Evolutionary conservation across 352 stramenopile genomes (phyloP).

Genomic region (Globisporangium ultimum): DNA sequence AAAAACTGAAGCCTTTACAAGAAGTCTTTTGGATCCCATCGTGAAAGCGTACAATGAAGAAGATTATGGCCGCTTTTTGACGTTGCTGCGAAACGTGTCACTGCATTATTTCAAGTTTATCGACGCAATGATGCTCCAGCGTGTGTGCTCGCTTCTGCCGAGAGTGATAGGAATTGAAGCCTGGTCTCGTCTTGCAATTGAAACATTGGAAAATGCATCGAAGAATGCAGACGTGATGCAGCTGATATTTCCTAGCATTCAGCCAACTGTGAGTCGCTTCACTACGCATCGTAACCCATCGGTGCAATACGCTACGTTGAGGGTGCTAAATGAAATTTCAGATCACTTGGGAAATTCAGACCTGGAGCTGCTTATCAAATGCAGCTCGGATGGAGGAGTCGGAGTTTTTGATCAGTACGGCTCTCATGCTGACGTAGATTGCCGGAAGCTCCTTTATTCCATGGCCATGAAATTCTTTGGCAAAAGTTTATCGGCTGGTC

Average conservation of each 20-base stretch:
- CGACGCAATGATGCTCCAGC: constrained; percentile 68
- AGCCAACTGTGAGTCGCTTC: constrained; percentile 43
- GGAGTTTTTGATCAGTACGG: constrained; percentile 34
- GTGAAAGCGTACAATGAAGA: constrained; percentile 53
- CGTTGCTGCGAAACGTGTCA: constrained; percentile 57
- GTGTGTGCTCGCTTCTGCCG: constrained; percentile 61
- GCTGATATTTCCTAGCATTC: constrained; percentile 47
- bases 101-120: constrained; percentile 53
- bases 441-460: constrained; percentile 37
- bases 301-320: constrained; percentile 47
- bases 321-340: constrained; percentile 35
- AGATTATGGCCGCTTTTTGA: constrained; percentile 64
- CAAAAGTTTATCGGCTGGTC: constrained; percentile 13
- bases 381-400: constrained; percentile 28
- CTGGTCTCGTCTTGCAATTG: constrained; percentile 51
- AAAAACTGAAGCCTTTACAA: constrained; percentile 20
- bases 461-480: constrained; percentile 36
- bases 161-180: constrained; percentile 51
- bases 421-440: constrained; percentile 30
- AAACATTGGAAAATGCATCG: constrained; percentile 41
- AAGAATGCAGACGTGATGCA: constrained; percentile 31
- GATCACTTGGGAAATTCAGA: constrained; percentile 24
- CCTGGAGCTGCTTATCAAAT: constrained; percentile 25
- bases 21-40: constrained; percentile 38
- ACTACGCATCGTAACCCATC: constrained; percentile 43